These are phyloP conservation scores for Fusarium solani-melongenae DNA, from an alignment of 2,329 filamentous ascomycete species.

Conservation along the genomic window DNA sequence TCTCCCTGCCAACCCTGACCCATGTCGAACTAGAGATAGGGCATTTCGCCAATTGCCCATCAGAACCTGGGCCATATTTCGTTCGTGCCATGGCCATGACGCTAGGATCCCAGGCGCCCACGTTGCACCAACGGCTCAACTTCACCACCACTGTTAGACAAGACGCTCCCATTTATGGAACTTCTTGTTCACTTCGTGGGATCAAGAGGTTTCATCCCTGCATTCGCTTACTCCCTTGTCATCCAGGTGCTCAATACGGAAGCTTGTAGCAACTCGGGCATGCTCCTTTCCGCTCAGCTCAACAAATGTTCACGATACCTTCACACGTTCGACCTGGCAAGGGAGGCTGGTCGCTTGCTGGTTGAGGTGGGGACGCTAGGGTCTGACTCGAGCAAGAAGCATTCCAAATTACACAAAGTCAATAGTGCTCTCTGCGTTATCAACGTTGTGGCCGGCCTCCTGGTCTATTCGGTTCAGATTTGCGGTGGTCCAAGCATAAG, in stretches of 20 bases:
- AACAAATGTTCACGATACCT: background rate
- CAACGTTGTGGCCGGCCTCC: background rate
- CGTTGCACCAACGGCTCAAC: slow-evolving; percentile 19
- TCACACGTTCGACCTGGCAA: background rate
- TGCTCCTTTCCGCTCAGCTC: background rate
- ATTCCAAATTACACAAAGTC: background rate
- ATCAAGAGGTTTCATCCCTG: slow-evolving; percentile 3
- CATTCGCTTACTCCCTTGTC: background rate
- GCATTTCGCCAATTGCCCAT: slow-evolving; percentile 31
- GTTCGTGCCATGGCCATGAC: slow-evolving; percentile 9
- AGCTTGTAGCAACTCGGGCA: background rate
- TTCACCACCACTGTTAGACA: slow-evolving; percentile 7
- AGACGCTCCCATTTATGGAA: background rate
- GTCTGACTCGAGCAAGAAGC: slow-evolving; percentile 9
- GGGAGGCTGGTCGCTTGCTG: background rate
- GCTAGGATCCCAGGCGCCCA: slow-evolving; percentile 6
- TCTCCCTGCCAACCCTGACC: slow-evolving; percentile 22
- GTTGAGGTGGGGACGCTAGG: slow-evolving; percentile 1
- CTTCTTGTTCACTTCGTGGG: background rate
- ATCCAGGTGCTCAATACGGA: background rate
- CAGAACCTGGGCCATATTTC: slow-evolving; percentile 13
- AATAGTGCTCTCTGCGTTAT: background rate
- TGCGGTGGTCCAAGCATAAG: background rate
- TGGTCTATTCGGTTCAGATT: background rate
- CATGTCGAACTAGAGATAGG: slow-evolving; percentile 14